Conservation (phyloP, 1,284 basidiomycete genomes). For the Afroboletus lepidellus region DNA sequence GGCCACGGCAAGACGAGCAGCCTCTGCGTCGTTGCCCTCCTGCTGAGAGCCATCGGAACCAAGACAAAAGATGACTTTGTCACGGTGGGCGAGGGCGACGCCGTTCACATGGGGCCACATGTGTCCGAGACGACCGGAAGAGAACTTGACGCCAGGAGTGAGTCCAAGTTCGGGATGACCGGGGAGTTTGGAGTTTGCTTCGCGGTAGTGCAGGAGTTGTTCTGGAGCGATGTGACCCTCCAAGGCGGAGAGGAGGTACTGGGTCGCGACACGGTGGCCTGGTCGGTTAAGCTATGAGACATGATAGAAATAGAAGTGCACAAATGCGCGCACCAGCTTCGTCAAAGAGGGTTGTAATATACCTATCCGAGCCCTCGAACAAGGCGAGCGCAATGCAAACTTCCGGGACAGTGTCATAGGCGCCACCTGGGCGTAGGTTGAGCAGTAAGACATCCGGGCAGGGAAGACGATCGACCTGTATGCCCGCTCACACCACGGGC, state of each 20-base stretch:
- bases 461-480: constrained; percentile 49
- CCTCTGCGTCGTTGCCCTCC: constrained; percentile 87
- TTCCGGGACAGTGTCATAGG: constrained; percentile 83
- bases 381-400: constrained; percentile 72
- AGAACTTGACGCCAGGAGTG: constrained; percentile 85
- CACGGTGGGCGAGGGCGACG: constrained; percentile 72
- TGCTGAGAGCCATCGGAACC: constrained; percentile 88
- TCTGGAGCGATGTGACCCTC: constrained; percentile 70
- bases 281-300: constrained; percentile 9
- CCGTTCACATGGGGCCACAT: constrained; percentile 84
- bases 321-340: constrained; percentile 59
- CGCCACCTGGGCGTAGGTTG: constrained; percentile 53
- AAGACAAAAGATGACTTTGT: constrained; percentile 75
- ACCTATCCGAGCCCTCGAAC: constrained; percentile 64
- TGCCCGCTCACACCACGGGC: constrained; percentile 82
- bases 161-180: constrained; percentile 84
- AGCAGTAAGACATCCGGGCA: constrained; percentile 2
- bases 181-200: constrained; percentile 79
- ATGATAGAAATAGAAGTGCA: background rate
- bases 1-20: constrained; percentile 80
- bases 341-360: constrained; percentile 68
- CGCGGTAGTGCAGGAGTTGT: constrained; percentile 80
- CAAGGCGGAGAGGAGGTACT: constrained; percentile 77
- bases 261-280: constrained; percentile 87
- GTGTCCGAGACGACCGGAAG: constrained; percentile 81